These are phyloP conservation scores for Claviceps digitariae DNA, from an alignment of 2,329 filamentous ascomycete genomes.

Conservation along the genomic window DNA sequence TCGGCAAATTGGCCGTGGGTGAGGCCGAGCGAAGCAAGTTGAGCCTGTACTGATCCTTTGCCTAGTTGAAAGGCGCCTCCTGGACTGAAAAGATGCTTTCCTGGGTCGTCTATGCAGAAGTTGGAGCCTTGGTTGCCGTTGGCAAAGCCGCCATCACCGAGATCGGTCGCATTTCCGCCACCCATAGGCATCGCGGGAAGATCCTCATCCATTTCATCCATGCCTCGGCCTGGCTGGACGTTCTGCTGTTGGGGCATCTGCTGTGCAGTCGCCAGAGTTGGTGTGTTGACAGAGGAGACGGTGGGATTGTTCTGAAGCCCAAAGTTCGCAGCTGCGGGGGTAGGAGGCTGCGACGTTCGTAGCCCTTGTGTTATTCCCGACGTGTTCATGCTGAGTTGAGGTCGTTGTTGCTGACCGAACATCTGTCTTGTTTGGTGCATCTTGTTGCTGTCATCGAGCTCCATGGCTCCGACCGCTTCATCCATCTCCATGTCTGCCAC, in stretches of 20 bases:
- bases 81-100: slow-evolving; percentile 82
- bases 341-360: slow-evolving; percentile 73
- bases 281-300: slow-evolving; percentile 93
- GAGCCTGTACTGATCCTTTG: slow-evolving; percentile 51
- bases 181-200: slow-evolving; percentile 51
- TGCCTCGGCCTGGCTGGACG: slow-evolving; percentile 42
- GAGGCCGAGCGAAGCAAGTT: slow-evolving; percentile 59
- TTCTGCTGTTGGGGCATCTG: slow-evolving; percentile 48
- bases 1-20: slow-evolving; percentile 66
- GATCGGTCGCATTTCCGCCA: slow-evolving; percentile 37
- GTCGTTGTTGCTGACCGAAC: slow-evolving; percentile 49
- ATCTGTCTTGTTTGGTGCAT: slow-evolving; percentile 58
- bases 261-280: slow-evolving; percentile 71
- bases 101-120: slow-evolving; percentile 77
- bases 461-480: slow-evolving; percentile 56
- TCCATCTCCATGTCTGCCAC: slow-evolving; percentile 97
- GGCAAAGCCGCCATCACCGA: slow-evolving; percentile 43
- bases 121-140: slow-evolving; percentile 28
- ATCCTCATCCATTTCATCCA: slow-evolving; percentile 57
- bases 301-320: slow-evolving; percentile 86
- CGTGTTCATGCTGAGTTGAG: slow-evolving; percentile 70
- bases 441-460: slow-evolving; percentile 47
- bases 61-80: slow-evolving; percentile 56
- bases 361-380: slow-evolving; percentile 65
- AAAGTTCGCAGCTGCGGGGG: slow-evolving; percentile 64